Base-by-base conservation (phyloP, 306 rosid species). In the Spatholobus suberectus region DNA sequence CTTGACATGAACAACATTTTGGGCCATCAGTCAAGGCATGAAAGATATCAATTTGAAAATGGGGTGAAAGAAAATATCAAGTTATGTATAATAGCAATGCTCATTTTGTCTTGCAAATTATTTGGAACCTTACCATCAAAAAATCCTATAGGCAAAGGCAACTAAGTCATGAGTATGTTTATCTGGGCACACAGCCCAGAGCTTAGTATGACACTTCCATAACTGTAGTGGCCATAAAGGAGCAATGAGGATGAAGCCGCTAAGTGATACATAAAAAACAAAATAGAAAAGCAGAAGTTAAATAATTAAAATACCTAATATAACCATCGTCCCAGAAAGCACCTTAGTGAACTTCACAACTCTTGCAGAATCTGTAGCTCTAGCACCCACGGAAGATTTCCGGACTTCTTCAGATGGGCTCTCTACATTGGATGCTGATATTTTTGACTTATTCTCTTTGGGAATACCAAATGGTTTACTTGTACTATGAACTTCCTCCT, bases 341-440 rank as follows among this genome's bases (percentile, higher is more conserved):
- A 86, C 92, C 89, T 88, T 95, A 13, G 86, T 90, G 90, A 93
- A 93, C 89, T 95, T 95, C 84, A 82, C 70, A 49, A 95, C 90
- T 82, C 98, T 90, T 24, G 98, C 96, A 76, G 97, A 89, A 84
- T 95, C 98, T 49, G 97, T 95, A 78, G 98, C 93, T 85, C 98
- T 91, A 41, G 93, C 92, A 70, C 98, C 95, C 77, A 87, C 74
- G 65, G 88, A 38, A 70, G 91, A 80, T 76, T 89, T 93, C 51
- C 47, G 90, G 13, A 88, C 75, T 74, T 88, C 95, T 87, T 87
- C 88, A 40, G 92, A 52, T 21, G 80, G 49, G 82, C 46, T 82
- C 52, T 90, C 94, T 43, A 80, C 35, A 41, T 37, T 68, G 2
- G 85, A 85, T n/a, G 82, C 77, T 61, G 92, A 89, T 29, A 82